Base-by-base conservation (phyloP, 805 yeast species). In the Suhomyces pyralidae region DNA sequence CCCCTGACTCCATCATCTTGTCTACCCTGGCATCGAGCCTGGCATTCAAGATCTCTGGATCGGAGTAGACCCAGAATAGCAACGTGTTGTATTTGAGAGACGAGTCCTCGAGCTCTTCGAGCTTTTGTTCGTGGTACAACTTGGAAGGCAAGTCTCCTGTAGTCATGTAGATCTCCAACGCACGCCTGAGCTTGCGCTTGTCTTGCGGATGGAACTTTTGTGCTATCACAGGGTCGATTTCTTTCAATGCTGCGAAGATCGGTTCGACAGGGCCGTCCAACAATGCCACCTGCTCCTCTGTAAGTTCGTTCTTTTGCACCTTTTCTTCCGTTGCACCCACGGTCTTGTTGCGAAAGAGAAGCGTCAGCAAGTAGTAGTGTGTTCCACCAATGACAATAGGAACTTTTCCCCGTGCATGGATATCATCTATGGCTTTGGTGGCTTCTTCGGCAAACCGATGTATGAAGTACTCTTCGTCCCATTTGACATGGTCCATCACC, bases 341-440 rank as follows among this genome's bases (percentile, higher is more conserved):
- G 0, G 88, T 84, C 53, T 82, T 83, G 61, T 90, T 89, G 40
- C 80, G 76, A 64, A 92, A 89, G 7, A 90, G 64, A 7, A 93
- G 65, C 7, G 88, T 83, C 67, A 89, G 97, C 36, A 90, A 73
- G 65, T 94, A 94, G 67, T 94, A 94, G 64, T 92, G 97, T 0
- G 99, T 94, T 0, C 99, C 99, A 5, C 99, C 99, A 1, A 94
- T 94, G 0, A 94, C 66, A 2, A 94, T 88, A 0, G 99, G 97
- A 1, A 87, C 59, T 61, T 90, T 91, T 0, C 88, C 88, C 19
- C 87, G 65, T 0, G 65, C 51, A 54, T 85, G 86, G 9, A 93
- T 85, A 30, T 84, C 88, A 0, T 80, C 78, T 7, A 92, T 87
- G 15, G 81, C 77, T 0, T 57, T 65, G 32, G 74, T 61, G 7